Evolutionary conservation across 2,329 filamentous ascomycete species (phyloP).

Genomic region (Botrytis byssoidea): DNA sequence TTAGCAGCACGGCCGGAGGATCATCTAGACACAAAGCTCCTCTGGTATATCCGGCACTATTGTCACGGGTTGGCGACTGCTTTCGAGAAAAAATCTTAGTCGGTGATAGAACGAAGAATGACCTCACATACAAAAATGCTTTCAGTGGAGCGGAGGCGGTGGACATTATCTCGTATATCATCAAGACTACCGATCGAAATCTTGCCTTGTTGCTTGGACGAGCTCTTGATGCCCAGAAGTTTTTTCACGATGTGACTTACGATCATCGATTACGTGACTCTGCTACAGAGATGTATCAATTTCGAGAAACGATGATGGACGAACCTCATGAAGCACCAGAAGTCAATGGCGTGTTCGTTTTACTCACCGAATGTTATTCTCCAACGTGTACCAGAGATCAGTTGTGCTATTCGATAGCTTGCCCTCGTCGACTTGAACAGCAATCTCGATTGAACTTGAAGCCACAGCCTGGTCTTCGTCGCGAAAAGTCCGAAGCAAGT

Average conservation of each 20-base stretch:
- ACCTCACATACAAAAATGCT: slow-evolving; percentile 92
- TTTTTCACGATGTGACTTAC: slow-evolving; percentile 99
- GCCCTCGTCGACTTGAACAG: slow-evolving; percentile 88
- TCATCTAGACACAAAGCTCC: slow-evolving; percentile 57
- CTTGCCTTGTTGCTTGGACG: slow-evolving; percentile 86
- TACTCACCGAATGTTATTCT: slow-evolving; percentile 96
- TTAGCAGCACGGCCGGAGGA: slow-evolving; percentile 35
- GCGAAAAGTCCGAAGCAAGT: slow-evolving; percentile 66
- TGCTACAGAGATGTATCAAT: slow-evolving; percentile 93
- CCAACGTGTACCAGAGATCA: slow-evolving; percentile 95
- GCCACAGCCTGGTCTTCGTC: slow-evolving; percentile 74
- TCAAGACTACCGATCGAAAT: slow-evolving; percentile 94
- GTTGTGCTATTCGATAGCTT: slow-evolving; percentile 96
- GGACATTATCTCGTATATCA: slow-evolving; percentile 92
- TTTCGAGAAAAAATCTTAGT: slow-evolving; percentile 87
- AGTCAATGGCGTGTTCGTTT: slow-evolving; percentile 94
- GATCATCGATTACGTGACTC: slow-evolving; percentile 94
- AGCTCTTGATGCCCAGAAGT: slow-evolving; percentile 94
- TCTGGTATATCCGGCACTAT: slow-evolving; percentile 86
- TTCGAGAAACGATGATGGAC: slow-evolving; percentile 88
- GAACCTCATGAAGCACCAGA: slow-evolving; percentile 66
- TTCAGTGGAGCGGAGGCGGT: slow-evolving; percentile 96
- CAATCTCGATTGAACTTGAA: slow-evolving; percentile 93
- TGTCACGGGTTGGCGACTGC: slow-evolving; percentile 90
- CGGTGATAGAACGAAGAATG: slow-evolving; percentile 91